Conservation (phyloP, 495 filamentous ascomycete species). For the Bryoglossum gracile region DNA sequence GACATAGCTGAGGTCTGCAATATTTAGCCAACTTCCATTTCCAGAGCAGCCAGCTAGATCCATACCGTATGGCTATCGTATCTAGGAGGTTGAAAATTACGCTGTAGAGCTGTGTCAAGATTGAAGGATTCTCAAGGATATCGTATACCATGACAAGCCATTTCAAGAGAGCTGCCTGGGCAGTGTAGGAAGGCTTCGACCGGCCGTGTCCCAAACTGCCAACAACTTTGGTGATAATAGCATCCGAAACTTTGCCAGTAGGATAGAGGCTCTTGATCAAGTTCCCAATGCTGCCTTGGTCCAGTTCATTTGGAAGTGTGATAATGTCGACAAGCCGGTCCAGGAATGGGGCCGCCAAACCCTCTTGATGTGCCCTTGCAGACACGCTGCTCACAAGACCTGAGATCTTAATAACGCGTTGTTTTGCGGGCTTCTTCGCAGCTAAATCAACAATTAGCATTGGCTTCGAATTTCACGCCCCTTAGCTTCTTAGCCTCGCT, state of each 20-base stretch:
- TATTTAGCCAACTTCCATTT: neutral
- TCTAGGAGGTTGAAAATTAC: constrained; percentile 80
- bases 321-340: constrained; percentile 58
- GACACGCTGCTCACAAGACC: constrained; percentile 40
- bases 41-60: neutral
- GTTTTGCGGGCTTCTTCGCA: constrained; percentile 41
- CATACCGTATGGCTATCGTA: constrained; percentile 64
- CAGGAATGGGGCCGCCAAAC: constrained; percentile 54
- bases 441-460: constrained; percentile 26
- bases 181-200: constrained; percentile 64
- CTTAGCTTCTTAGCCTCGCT: neutral
- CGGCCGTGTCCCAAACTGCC: constrained; percentile 72
- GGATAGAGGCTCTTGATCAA: constrained; percentile 75
- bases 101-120: constrained; percentile 65
- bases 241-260: constrained; percentile 49
- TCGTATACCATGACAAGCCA: constrained; percentile 81
- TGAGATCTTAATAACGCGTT: constrained; percentile 37
- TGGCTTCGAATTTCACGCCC: neutral
- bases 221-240: constrained; percentile 58
- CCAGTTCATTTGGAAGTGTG: constrained; percentile 58
- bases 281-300: constrained; percentile 61
- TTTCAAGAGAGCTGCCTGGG: constrained; percentile 61
- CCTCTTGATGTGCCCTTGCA: constrained; percentile 53
- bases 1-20: constrained; percentile 53
- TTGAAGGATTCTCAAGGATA: constrained; percentile 54